Evolutionary conservation across 352 stramenopile species (phyloP), one percentile per base, ranked within the genome.

Genomic region (Phytopythium litorale): DNA sequence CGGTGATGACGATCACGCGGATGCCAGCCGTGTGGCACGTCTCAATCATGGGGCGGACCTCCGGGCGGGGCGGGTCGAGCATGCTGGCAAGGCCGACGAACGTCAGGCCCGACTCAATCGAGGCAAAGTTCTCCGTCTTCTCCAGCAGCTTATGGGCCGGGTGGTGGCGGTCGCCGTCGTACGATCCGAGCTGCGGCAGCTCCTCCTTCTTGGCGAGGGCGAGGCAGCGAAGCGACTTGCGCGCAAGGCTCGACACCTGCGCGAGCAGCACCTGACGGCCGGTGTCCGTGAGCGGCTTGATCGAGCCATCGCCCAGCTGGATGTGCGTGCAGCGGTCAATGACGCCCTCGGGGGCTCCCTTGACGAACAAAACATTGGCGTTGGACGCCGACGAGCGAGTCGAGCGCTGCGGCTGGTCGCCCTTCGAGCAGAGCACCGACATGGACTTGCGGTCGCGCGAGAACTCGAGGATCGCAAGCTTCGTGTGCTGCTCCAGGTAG

Each of bases 1-100:
- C 98, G 12, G 98, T 99, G 66, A 99, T 99, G 74, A 99, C 98
- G 53, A 99, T 98, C 15, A 99, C 97, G 43, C 97, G 88, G 62
- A 99, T 98, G 40, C 98, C 98, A 4, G 97, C 98, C 21, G 88
- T 87, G 60, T 97, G 83, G 78, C 97, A 99, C 65, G 84, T 84
- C 54, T 90, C 76, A 70, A 99, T 99, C 72, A 97, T 98, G 1
- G 94, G 81, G 6, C 84, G 91, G 21, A 99, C 97, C 71, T 99
- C 97, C 35, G 95, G 94, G 35, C 98, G 89, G 7, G 98, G 96
- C 2, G 98, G 98, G 75, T 99, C 98, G 52, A 99, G 92, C 77
- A 99, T 99, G 45, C 94, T 98, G n/a, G 87, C 93, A 21, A 99
- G 80, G 60, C 98, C 98, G 19, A 99, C 89, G 66, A 99, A 98